Base-by-base conservation (phyloP, 305 asterid genomes). In the Fraxinus ornus region DNA sequence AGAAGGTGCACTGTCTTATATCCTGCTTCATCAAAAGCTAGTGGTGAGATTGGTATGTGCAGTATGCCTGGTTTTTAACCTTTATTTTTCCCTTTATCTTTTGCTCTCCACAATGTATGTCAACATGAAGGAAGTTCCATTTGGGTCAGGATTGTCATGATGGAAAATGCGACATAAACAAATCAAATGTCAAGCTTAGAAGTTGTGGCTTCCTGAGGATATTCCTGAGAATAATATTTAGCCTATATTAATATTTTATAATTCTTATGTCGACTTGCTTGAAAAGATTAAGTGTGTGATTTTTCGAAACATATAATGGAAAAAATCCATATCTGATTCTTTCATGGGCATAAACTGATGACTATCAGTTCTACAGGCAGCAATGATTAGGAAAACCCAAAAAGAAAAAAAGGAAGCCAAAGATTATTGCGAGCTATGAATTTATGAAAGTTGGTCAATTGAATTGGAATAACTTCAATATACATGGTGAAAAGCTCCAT, bases 21-120 rank as follows among this genome's bases (percentile, higher is more conserved):
- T 90, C 97, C 98, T 85, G 97, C 98, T 86, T 94, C 98, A 80
- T 97, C 89, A 78, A 94, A 92, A 88, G 98, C 98, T 81, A 82
- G 97, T 87, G 79, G 82, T 83, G 98, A 94, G 47, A 94, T 94
- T 77, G 94, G 97, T 94, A 76, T 68, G 90, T 83, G 57, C 49
- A 22, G 78, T 68, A 22, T 33, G 19, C 66, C 57, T 39, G 57
- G 13, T 77, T 74, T 57, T 41, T 39, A 75, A 66, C 79, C 26
- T 32, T 55, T 15, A 71, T 30, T 9, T n/a, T 22, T 47, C 57
- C 57, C 57, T 47, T 78, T 75, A 41, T 76, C 44, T 75, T 68
- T 62, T 26, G 49, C 66, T 37, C 57, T 15, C 52, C 66, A 83
- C 55, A 12, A 64, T 76, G 44, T 30, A 19, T 24, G 17, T 66